A percentile compares a stretch with the other conserved stretches of the same genome.
These are phyloP conservation scores for Circinella minor DNA, from an alignment of 371 early-diverging fungal species.

Conservation along the genomic window DNA sequence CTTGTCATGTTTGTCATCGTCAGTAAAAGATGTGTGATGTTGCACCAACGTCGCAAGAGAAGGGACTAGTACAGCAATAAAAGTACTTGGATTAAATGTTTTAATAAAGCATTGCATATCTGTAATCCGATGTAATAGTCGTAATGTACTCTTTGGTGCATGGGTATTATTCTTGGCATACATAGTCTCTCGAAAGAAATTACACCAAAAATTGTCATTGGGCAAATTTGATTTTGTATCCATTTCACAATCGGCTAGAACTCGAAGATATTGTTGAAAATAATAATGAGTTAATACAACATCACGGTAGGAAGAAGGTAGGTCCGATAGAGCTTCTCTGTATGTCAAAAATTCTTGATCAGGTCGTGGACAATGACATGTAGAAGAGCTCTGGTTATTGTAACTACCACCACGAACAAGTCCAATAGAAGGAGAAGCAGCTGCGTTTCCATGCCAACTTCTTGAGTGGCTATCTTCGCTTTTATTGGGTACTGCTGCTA, in stretches of 20 bases:
- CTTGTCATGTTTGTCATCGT: no score
- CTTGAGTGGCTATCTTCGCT: not conserved
- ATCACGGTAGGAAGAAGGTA: constrained; percentile 33
- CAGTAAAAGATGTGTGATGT: constrained; percentile 4
- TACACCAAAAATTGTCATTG: constrained; percentile 43
- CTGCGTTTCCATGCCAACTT: not conserved
- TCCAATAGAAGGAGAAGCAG: not conserved
- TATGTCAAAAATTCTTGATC: constrained; percentile 33
- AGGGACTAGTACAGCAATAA: constrained; percentile 65
- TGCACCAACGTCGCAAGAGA: constrained; percentile 37
- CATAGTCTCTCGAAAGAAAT: constrained; percentile 13
- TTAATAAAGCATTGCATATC: constrained; percentile 74
- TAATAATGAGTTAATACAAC: constrained; percentile 61
- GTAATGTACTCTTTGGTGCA: constrained; percentile 30
- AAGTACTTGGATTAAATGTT: constrained; percentile 57
- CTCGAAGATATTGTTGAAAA: constrained; percentile 54
- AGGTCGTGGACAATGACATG: constrained; percentile 35
- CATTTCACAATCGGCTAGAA: constrained; percentile 56
- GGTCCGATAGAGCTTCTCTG: constrained; percentile 28
- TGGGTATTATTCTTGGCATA: not conserved
- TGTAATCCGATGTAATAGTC: constrained; percentile 28
- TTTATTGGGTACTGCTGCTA: not conserved
- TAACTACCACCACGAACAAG: not conserved
- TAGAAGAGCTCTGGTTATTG: not conserved
- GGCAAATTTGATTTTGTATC: constrained; percentile 30